Percentiles rank a stretch among this genome's conserved stretches.
phyloP scores from a whole-genome alignment of 768 basidiomycete species.

The Stropharia rugosoannulata region DNA sequence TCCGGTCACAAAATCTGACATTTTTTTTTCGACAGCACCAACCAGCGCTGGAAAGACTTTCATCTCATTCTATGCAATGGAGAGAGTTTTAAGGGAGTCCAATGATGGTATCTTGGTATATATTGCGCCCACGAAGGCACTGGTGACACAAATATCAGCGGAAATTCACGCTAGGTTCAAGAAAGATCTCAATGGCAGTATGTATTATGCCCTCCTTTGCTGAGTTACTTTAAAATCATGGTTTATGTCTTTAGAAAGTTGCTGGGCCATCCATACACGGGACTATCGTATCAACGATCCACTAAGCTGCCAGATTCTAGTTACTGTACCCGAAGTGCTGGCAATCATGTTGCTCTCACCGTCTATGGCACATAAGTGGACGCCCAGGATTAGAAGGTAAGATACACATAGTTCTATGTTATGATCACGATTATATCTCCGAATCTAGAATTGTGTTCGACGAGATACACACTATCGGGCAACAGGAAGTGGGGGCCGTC shows the following conservation, averaged over 20 bases:
- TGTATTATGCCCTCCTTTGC: slow-evolving; percentile 16
- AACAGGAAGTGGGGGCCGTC: slow-evolving; percentile 65
- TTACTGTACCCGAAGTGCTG: slow-evolving; percentile 73
- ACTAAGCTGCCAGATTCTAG: slow-evolving; percentile 67
- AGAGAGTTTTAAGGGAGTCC: slow-evolving; percentile 57
- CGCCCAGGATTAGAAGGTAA: slow-evolving; percentile 59
- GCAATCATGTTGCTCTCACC: slow-evolving; percentile 71
- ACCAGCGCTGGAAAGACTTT: slow-evolving; percentile 79
- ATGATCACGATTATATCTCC: background rate
- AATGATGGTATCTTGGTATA: slow-evolving; percentile 72
- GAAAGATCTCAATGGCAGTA: slow-evolving; percentile 46
- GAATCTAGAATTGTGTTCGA: slow-evolving; percentile 61
- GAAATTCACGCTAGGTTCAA: slow-evolving; percentile 73
- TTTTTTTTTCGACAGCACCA: slow-evolving; percentile 41
- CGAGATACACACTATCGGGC: slow-evolving; percentile 68
- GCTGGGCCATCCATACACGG: slow-evolving; percentile 67
- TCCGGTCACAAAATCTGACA: background rate
- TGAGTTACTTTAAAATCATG: background rate
- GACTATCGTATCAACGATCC: slow-evolving; percentile 64
- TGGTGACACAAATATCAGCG: slow-evolving; percentile 70
- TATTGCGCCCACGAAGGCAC: slow-evolving; percentile 73
- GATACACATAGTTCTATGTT: slow-evolving; percentile 2
- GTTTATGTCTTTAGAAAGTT: slow-evolving; percentile 38
- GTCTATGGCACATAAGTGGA: slow-evolving; percentile 58
- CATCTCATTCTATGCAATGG: slow-evolving; percentile 79